Evolutionary conservation across 805 yeast genomes (phyloP).

Genomic region (Yarrowia deformans): DNA sequence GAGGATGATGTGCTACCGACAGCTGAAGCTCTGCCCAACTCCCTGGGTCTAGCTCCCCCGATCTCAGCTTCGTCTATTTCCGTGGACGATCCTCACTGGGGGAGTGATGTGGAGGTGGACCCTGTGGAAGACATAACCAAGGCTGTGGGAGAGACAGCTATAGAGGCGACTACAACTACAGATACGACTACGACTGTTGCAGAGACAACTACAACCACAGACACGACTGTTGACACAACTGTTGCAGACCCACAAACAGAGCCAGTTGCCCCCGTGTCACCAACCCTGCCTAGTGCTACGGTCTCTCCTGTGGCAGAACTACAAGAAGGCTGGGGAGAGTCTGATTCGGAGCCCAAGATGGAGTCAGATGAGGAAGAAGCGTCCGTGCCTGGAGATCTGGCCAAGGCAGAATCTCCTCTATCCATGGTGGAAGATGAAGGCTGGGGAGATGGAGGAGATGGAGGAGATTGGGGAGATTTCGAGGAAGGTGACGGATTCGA

Average conservation of each 20-base stretch:
- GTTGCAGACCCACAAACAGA: background rate
- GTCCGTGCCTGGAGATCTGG: background rate
- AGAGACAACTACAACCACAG: background rate
- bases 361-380: background rate
- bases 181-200: background rate
- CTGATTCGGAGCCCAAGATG: background rate
- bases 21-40: background rate
- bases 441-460: conserved; percentile 21
- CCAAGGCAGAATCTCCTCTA: background rate
- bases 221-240: background rate
- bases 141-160: no score
- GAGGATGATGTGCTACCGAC: background rate
- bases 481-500: conserved; percentile 15
- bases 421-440: background rate
- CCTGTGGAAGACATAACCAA: no score
- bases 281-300: background rate
- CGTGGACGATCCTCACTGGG: conserved; percentile 21
- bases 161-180: background rate
- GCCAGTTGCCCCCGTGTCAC: background rate
- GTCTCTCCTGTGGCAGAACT: background rate
- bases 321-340: conserved; percentile 9
- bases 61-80: conserved; percentile 3
- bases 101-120: conserved; percentile 4
- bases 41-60: background rate
- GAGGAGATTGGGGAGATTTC: conserved; percentile 31